Conservation (phyloP, 2,329 filamentous ascomycete species). For the Xylariaceae sp. region DNA sequence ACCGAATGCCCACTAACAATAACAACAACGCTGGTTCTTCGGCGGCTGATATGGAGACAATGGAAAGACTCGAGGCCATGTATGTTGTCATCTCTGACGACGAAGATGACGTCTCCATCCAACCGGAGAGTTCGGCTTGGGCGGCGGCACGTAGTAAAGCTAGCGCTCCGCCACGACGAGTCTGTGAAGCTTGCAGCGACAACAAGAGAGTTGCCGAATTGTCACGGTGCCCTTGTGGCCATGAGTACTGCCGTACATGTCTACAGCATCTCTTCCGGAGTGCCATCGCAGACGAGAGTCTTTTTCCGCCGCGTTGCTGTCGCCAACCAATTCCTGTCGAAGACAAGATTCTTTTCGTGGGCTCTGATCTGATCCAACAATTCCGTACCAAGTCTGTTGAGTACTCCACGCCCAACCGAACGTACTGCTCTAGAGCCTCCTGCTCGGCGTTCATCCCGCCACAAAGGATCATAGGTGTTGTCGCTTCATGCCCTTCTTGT, state of each 20-base stretch:
- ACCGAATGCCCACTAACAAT: neutral
- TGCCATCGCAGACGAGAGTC: slow-evolving; percentile 43
- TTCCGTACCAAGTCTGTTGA: slow-evolving; percentile 46
- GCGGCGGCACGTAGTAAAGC: slow-evolving; percentile 13
- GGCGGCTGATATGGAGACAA: slow-evolving; percentile 7
- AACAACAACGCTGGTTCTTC: neutral
- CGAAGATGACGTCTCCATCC: neutral
- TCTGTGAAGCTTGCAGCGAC: slow-evolving; percentile 22
- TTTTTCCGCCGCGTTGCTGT: slow-evolving; percentile 55
- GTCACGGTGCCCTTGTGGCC: slow-evolving; percentile 27
- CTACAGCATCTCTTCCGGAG: slow-evolving; percentile 40
- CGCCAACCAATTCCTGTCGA: slow-evolving; percentile 36
- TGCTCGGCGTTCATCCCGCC: slow-evolving; percentile 46
- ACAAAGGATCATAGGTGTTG: slow-evolving; percentile 27
- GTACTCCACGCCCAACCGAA: slow-evolving; percentile 41
- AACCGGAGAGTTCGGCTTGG: slow-evolving; percentile 22
- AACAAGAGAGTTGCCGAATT: slow-evolving; percentile 8
- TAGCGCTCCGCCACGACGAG: neutral
- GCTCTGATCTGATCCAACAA: slow-evolving; percentile 28
- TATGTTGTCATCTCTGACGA: slow-evolving; percentile 15
- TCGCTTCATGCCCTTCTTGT: slow-evolving; percentile 42
- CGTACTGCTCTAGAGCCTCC: slow-evolving; percentile 42
- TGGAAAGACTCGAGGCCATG: slow-evolving; percentile 16
- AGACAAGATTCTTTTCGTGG: slow-evolving; percentile 34
- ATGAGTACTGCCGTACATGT: slow-evolving; percentile 50